Percentiles rank a stretch among this genome's conserved stretches.
Evolutionary conservation across 768 basidiomycete genomes (phyloP).

Genomic region (Rhodocollybia butyracea): DNA sequence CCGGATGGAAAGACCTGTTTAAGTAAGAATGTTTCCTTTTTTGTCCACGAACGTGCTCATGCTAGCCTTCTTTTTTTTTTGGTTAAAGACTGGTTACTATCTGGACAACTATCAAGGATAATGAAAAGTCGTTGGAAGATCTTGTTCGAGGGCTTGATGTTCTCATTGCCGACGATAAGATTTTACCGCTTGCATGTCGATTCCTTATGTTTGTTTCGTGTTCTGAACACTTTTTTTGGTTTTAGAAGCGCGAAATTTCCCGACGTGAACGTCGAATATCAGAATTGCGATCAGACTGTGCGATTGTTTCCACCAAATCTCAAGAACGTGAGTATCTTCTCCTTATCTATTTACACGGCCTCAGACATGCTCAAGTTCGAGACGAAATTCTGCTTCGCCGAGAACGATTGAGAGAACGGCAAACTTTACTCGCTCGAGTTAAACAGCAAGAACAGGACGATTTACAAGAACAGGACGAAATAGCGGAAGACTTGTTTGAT

Average conservation of each 20-base stretch:
- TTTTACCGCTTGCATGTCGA: conserved; percentile 39
- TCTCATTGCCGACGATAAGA: conserved; percentile 39
- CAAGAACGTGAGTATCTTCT: conserved; percentile 41
- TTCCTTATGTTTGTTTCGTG: conserved; percentile 8
- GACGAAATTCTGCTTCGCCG: conserved; percentile 40
- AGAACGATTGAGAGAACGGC: conserved; percentile 42
- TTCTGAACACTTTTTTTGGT: background rate
- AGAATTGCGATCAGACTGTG: conserved; percentile 42
- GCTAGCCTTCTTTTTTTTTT: conserved; percentile 5
- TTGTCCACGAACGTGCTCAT: conserved; percentile 2
- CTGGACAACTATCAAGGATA: conserved; percentile 51
- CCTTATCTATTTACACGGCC: background rate
- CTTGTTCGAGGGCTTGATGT: conserved; percentile 46
- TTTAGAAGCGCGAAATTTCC: conserved; percentile 64
- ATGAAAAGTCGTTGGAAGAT: conserved; percentile 44
- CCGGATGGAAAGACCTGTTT: conserved; percentile 65
- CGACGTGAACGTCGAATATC: conserved; percentile 58
- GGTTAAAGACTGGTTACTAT: conserved; percentile 46
- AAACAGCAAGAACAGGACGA: conserved; percentile 35
- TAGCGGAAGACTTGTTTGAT: conserved; percentile 30
- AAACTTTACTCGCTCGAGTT: conserved; percentile 42
- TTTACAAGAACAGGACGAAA: conserved; percentile 17
- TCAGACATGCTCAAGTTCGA: conserved; percentile 31
- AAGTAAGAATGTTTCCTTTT: conserved; percentile 44
- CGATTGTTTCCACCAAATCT: conserved; percentile 38